Evolutionary conservation across 306 rosid species (phyloP).

Genomic region (Casuarina cunninghamiana): DNA sequence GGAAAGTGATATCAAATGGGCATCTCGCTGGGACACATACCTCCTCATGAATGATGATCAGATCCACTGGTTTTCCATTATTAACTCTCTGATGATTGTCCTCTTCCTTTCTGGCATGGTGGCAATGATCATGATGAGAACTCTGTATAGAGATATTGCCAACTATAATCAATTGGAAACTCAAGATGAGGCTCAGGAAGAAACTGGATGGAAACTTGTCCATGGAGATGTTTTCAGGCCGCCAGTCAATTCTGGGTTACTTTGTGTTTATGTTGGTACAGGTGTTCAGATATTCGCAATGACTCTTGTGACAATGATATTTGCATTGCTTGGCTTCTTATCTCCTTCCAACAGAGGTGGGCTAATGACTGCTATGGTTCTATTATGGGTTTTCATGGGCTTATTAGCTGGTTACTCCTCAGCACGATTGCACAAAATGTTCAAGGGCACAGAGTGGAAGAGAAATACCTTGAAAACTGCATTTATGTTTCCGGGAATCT

Average conservation of each 20-base stretch:
- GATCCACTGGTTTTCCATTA: conserved; percentile 99
- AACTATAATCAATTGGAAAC: conserved; percentile 97
- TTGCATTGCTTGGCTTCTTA: conserved; percentile 94
- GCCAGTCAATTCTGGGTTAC: conserved; percentile 82
- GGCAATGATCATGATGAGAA: conserved; percentile 99
- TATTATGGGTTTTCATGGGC: conserved; percentile 99
- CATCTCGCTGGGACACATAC: conserved; percentile 99
- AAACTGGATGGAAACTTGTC: conserved; percentile 99
- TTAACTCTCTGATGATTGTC: conserved; percentile 97
- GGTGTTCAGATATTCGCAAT: conserved; percentile 95
- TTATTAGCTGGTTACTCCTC: conserved; percentile 95
- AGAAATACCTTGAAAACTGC: conserved; percentile 95
- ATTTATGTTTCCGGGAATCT: conserved; percentile 97
- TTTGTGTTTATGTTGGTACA: conserved; percentile 95
- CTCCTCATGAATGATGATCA: conserved; percentile 99
- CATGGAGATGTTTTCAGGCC: conserved; percentile 96
- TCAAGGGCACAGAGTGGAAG: conserved; percentile 98
- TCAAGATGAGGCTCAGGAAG: conserved; percentile 99
- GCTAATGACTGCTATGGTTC: conserved; percentile 99
- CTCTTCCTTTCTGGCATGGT: conserved; percentile 99
- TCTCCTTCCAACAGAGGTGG: conserved; percentile 99
- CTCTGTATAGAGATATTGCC: conserved; percentile 93
- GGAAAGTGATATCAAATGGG: conserved; percentile 98
- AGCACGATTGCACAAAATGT: conserved; percentile 96
- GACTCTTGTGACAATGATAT: conserved; percentile 98